These are phyloP conservation scores for Citrus hindsii DNA, from an alignment of 345 rosid species.

Conservation along the genomic window DNA sequence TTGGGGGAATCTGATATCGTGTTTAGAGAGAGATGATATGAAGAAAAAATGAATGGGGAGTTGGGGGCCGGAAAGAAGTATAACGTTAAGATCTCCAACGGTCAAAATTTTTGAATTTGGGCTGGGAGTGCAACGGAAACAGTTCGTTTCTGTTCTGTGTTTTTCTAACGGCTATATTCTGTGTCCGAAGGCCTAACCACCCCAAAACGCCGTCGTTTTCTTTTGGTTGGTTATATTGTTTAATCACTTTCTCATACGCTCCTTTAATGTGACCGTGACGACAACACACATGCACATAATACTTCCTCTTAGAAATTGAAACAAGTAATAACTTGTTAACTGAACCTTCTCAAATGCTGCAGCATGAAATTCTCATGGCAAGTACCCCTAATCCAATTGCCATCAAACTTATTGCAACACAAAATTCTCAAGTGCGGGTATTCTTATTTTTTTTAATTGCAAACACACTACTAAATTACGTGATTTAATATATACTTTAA, in stretches of 20 bases:
- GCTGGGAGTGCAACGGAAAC: slow-evolving; percentile 30
- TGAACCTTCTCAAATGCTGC: background rate
- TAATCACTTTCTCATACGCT: too few species aligned
- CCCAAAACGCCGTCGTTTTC: slow-evolving; percentile 29
- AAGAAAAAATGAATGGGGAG: background rate
- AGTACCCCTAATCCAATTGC: background rate
- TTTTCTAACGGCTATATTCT: slow-evolving; percentile 52
- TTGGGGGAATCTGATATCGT: background rate
- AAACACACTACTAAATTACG: too few species aligned
- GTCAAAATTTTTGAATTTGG: slow-evolving; percentile 48
- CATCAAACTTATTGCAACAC: background rate
- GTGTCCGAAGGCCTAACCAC: background rate
- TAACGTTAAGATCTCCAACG: slow-evolving; percentile 50
- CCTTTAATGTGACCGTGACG: too few species aligned
- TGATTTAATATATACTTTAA: too few species aligned
- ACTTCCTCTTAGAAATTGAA: background rate
- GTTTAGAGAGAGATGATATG: background rate
- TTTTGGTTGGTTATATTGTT: background rate
- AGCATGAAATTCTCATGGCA: background rate
- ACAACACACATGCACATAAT: too few species aligned
- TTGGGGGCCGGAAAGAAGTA: slow-evolving; percentile 9
- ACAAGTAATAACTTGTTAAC: too few species aligned
- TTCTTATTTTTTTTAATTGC: too few species aligned
- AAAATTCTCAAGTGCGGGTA: too few species aligned
- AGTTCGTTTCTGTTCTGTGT: background rate